phyloP scores from a whole-genome alignment of 2,329 filamentous ascomycete species.

The Massarina eburnea region DNA sequence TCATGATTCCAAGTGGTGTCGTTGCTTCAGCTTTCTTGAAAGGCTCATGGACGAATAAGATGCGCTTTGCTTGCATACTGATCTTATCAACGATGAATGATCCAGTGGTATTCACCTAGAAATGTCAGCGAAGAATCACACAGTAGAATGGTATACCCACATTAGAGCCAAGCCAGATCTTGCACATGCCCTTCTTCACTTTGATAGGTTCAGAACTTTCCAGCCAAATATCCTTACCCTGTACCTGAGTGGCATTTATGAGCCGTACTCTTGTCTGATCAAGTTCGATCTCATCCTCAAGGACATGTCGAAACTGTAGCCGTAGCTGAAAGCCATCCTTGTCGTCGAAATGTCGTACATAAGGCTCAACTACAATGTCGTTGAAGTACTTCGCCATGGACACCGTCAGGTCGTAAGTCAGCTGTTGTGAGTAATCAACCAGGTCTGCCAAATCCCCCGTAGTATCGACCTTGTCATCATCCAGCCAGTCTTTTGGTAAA shows the following conservation, averaged over 20 bases:
- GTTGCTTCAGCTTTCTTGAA: slow-evolving; percentile 53
- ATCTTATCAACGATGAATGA: slow-evolving; percentile 75
- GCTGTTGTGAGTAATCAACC: slow-evolving; percentile 50
- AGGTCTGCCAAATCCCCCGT: slow-evolving; percentile 45
- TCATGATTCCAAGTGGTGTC: slow-evolving; percentile 52
- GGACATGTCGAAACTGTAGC: slow-evolving; percentile 69
- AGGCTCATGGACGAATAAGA: slow-evolving; percentile 67
- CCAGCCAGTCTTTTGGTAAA: slow-evolving; percentile 33
- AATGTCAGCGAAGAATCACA: slow-evolving; percentile 27
- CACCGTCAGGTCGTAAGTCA: slow-evolving; percentile 65
- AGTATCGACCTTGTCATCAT: slow-evolving; percentile 43
- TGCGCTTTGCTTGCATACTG: slow-evolving; percentile 63
- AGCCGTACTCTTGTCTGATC: slow-evolving; percentile 67
- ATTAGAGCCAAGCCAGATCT: slow-evolving; percentile 53
- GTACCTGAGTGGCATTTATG: slow-evolving; percentile 56
- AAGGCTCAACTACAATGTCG: slow-evolving; percentile 66
- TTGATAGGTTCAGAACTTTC: slow-evolving; percentile 51
- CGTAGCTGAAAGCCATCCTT: slow-evolving; percentile 75
- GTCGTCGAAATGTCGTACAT: slow-evolving; percentile 68
- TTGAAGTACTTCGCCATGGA: slow-evolving; percentile 75
- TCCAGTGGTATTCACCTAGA: slow-evolving; percentile 66
- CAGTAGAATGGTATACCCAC: slow-evolving; percentile 18
- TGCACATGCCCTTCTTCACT: slow-evolving; percentile 59
- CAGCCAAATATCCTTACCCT: slow-evolving; percentile 68
- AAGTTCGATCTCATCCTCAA: slow-evolving; percentile 70